Evolutionary conservation across 345 rosid genomes (phyloP).

Genomic region (Salix udensis): DNA sequence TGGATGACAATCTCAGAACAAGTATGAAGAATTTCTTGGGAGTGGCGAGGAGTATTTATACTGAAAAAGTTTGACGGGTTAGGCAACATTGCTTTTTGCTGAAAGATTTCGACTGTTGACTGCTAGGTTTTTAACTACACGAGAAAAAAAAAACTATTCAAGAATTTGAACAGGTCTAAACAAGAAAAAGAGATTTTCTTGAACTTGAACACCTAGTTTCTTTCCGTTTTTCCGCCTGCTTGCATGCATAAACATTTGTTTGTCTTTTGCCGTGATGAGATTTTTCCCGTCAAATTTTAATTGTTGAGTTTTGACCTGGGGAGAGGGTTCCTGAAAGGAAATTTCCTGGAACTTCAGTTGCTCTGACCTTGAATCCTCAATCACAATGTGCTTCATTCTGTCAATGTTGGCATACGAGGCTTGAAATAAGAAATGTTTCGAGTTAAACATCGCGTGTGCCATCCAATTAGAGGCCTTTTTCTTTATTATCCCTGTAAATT

Average conservation of each 20-base stretch:
- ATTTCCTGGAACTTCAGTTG: conserved; percentile 4
- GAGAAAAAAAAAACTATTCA: neutral
- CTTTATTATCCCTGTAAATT: neutral
- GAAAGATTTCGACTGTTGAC: conserved; percentile 38
- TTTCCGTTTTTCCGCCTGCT: neutral
- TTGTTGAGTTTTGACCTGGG: neutral
- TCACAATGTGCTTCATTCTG: neutral
- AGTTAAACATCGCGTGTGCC: too few relatives aligned
- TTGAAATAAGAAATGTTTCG: neutral
- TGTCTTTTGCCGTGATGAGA: neutral
- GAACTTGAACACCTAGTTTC: conserved; percentile 3
- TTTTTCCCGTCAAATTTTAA: neutral
- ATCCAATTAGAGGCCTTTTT: neutral
- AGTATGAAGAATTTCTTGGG: neutral
- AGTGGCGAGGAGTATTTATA: conserved; percentile 10
- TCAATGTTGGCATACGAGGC: neutral
- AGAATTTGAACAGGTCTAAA: conserved; percentile 22
- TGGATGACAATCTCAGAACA: neutral
- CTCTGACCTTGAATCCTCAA: neutral
- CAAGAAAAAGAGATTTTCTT: neutral
- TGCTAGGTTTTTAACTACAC: neutral
- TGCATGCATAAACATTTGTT: neutral
- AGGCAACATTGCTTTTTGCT: neutral
- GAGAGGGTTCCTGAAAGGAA: neutral
- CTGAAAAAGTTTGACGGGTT: neutral